Evolutionary conservation across 495 filamentous ascomycete species (phyloP).

Genomic region (Hypoxylon rickii): DNA sequence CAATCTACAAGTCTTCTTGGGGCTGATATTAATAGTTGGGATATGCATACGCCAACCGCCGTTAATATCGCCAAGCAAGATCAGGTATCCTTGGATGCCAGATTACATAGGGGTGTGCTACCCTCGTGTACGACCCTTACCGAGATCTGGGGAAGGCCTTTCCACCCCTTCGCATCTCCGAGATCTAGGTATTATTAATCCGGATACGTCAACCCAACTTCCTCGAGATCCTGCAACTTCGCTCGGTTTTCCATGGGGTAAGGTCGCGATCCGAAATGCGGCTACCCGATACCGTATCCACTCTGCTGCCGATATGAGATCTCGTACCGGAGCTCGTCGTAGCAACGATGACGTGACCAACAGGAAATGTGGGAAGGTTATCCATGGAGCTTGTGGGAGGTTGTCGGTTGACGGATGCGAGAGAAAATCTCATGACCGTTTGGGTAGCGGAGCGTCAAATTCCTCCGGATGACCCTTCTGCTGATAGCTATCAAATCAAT

Average conservation of each 20-base stretch:
- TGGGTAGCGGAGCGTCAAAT: too few relatives aligned
- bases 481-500: too few relatives aligned
- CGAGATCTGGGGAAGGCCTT: constrained; percentile 22
- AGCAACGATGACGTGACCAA: neutral
- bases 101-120: constrained; percentile 16
- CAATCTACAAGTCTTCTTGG: too few relatives aligned
- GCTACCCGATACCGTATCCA: constrained; percentile 15
- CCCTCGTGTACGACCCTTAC: constrained; percentile 9
- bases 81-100: constrained; percentile 22
- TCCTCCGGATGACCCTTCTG: too few relatives aligned
- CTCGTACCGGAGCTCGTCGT: neutral
- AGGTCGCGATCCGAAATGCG: constrained; percentile 30
- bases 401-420: too few relatives aligned
- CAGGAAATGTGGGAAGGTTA: too few relatives aligned
- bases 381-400: too few relatives aligned
- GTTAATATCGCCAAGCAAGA: constrained; percentile 29
- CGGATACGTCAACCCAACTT: constrained; percentile 7
- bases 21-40: neutral
- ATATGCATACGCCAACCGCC: neutral
- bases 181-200: constrained; percentile 15
- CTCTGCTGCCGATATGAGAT: neutral
- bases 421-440: too few relatives aligned
- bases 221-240: constrained; percentile 31
- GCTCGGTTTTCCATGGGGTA: constrained; percentile 18
- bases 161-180: neutral